These are phyloP conservation scores for Selenicereus undatus DNA, from an alignment of 148 eudicot species.

Conservation along the genomic window DNA sequence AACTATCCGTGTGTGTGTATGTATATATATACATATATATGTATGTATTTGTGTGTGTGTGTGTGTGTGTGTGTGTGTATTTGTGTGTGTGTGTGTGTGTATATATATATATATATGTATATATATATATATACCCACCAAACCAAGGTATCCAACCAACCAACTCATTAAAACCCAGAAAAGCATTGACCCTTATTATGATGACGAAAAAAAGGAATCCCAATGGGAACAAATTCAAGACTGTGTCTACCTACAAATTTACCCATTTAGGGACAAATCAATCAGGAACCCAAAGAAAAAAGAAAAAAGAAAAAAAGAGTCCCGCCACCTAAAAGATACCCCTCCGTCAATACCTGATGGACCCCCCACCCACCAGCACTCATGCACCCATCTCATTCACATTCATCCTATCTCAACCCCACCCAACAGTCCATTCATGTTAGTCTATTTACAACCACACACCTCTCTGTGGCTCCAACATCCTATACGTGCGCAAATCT, in stretches of 20 bases:
- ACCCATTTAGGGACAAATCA: constrained; percentile 14
- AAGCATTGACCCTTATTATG: neutral
- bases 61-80: too few relatives aligned
- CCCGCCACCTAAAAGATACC: neutral
- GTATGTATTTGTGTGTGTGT: too few relatives aligned
- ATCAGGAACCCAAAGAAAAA: neutral
- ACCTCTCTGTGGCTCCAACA: constrained; percentile 11
- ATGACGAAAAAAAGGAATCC: neutral
- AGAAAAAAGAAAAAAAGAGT: neutral
- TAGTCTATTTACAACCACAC: constrained; percentile 38
- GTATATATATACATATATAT: too few relatives aligned
- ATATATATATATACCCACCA: too few relatives aligned
- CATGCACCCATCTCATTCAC: constrained; percentile 1
- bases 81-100: too few relatives aligned
- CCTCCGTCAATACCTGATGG: constrained; percentile 1
- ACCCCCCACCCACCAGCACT: constrained; percentile 19
- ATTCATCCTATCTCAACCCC: neutral
- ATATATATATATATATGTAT: too few relatives aligned
- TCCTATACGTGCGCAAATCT: constrained; percentile 32
- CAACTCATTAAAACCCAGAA: neutral
- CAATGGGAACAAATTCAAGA: constrained; percentile 7
- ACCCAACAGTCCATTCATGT: constrained; percentile 20
- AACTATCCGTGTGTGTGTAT: too few relatives aligned
- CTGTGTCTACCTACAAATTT: constrained; percentile 15
- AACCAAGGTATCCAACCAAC: too few relatives aligned